Percentiles rank a stretch among this genome's conserved stretches.
These are phyloP conservation scores for Cryphonectria carpinicola DNA, from an alignment of 2,329 filamentous ascomycete species.

Conservation along the genomic window DNA sequence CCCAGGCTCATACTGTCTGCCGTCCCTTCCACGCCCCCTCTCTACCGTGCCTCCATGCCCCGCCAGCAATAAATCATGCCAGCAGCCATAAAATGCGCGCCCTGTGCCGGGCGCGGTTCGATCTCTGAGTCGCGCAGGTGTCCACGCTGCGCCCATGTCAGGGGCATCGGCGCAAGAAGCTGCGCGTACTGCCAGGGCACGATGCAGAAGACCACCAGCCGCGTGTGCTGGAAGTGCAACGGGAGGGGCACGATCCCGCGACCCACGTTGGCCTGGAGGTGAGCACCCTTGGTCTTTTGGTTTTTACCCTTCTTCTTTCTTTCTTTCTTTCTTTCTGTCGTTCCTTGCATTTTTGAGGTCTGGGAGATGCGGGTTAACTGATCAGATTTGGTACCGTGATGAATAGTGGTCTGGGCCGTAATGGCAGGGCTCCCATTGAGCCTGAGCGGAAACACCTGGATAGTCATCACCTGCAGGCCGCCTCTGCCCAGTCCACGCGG, in stretches of 20 bases:
- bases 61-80: neutral
- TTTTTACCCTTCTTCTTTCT: neutral
- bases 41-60: neutral
- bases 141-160: slow-evolving; percentile 12
- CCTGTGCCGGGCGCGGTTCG: slow-evolving; percentile 5
- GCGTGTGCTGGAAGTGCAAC: slow-evolving; percentile 20
- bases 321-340: neutral
- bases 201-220: slow-evolving; percentile 7
- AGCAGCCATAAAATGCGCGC: slow-evolving; percentile 5
- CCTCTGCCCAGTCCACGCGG: neutral
- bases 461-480: neutral
- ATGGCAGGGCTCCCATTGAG: slow-evolving; percentile 12
- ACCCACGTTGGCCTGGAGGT: slow-evolving; percentile 16
- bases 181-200: slow-evolving; percentile 8
- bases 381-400: neutral
- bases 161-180: neutral
- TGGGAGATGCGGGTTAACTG: neutral
- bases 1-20: neutral
- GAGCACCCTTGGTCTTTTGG: neutral
- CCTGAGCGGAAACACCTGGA: neutral
- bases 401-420: slow-evolving; percentile 3
- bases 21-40: neutral
- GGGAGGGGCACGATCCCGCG: slow-evolving; percentile 14
- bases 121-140: slow-evolving; percentile 12
- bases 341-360: neutral